Evolutionary conservation across 2,329 filamentous ascomycete genomes (phyloP).

Genomic region (Alternaria alternata): DNA sequence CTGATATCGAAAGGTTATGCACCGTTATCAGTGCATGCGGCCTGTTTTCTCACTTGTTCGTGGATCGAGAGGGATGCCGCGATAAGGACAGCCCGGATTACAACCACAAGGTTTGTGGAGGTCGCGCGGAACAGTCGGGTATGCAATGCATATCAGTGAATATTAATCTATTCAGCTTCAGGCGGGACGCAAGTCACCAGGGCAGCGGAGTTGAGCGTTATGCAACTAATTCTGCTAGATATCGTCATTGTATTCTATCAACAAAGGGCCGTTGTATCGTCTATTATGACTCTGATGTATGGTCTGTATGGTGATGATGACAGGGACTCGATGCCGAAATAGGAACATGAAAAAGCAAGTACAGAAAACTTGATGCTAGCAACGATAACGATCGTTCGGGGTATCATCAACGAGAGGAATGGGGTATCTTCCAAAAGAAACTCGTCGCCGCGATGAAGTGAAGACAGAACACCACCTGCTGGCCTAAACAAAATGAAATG

Average conservation of each 20-base stretch:
- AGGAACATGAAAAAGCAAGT: conserved; percentile 2
- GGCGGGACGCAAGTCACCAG: conserved; percentile 15
- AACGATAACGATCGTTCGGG: conserved; percentile 37
- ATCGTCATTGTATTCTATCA: conserved; percentile 17
- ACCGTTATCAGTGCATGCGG: conserved; percentile 30
- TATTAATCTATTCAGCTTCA: conserved; percentile 17
- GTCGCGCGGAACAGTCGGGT: conserved; percentile 15
- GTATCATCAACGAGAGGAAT: conserved; percentile 41
- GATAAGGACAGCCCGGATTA: conserved; percentile 16
- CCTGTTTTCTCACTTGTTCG: conserved; percentile 3
- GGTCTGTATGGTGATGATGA: neutral
- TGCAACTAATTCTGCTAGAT: conserved; percentile 16
- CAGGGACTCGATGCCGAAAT: neutral
- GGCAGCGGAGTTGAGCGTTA: conserved; percentile 19
- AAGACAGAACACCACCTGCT: conserved; percentile 21
- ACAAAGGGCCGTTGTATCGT: neutral
- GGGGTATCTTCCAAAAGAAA: conserved; percentile 38
- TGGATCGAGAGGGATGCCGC: conserved; percentile 7
- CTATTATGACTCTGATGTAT: conserved; percentile 6
- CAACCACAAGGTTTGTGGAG: conserved; percentile 3
- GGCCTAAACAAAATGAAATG: neutral
- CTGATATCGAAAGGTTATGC: conserved; percentile 27
- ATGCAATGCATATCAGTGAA: conserved; percentile 14
- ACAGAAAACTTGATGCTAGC: conserved; percentile 17
- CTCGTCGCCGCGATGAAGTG: conserved; percentile 13